Base-by-base conservation (phyloP, 1,284 basidiomycete genomes). In the Cutaneotrichosporon sp. region DNA sequence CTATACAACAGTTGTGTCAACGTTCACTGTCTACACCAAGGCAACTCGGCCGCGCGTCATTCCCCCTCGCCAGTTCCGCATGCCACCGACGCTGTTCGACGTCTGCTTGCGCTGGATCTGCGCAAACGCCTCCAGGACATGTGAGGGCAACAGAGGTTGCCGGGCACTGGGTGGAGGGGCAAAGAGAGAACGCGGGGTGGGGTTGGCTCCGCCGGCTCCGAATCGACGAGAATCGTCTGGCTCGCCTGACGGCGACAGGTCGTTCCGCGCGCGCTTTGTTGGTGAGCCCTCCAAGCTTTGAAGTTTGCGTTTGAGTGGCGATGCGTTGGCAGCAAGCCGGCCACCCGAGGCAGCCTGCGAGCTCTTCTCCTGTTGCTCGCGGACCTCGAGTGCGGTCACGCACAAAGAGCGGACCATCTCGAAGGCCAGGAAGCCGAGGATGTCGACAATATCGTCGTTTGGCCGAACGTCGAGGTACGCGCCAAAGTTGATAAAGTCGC, bases 351-450 rank as follows among this genome's bases (percentile, higher is more conserved):
- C 38, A 22, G 68, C 62, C 18, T 68, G 25, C 18, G 18, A 59
- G 25, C 60, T 60, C 52, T 63, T 59, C 43, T 74, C 72, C 36
- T 75, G 57, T 58, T 71, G 69, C 55, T 77, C 74, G 18, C 78
- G 65, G 66, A 95, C 88, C 38, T 89, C 86, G 25, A 93, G 83
- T 1, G 91, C 92, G 1, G 90, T 90, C 47, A 94, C 84, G 6
- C 93, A 95, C 42, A 98, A 84, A 3, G 91, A 91, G 45, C 94
- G 87, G 34, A 98, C 95, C 87, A 97, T 95, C 79, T 98, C 95
- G 78, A 97, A 98, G 0, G 93, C 90, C 31, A 98, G 85, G 80
- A 98, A 98, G 18, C 95, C 95, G 65, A 98, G 90, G 62, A 97
- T 95, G 74, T 98, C 95, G 69, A 97, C 84, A 4, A 95, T 95